Evolutionary conservation across 2,329 filamentous ascomycete species (phyloP).

Genomic region (Chrysoporthe cubensis): DNA sequence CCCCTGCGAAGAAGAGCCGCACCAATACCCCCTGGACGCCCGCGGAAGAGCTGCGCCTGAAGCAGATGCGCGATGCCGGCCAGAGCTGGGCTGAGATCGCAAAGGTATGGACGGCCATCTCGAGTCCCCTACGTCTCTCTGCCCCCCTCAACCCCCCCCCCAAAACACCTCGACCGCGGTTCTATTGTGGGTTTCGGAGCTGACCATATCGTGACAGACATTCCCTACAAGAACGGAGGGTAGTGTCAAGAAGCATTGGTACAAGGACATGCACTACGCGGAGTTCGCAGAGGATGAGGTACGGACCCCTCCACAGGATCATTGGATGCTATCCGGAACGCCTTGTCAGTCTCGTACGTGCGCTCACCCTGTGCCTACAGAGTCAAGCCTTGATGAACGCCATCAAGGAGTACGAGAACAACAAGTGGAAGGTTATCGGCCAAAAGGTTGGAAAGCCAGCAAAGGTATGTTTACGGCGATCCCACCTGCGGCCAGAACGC

Average conservation of each 20-base stretch:
- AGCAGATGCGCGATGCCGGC: conserved; percentile 90
- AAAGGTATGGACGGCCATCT: conserved; percentile 64
- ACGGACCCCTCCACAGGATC: conserved; percentile 37
- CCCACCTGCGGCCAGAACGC: conserved; percentile 72
- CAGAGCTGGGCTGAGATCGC: conserved; percentile 98
- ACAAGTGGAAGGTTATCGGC: conserved; percentile 98
- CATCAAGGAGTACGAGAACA: conserved; percentile 98
- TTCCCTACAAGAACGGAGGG: conserved; percentile 94
- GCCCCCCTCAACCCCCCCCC: no score
- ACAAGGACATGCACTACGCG: conserved; percentile 99
- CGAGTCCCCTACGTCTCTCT: neutral
- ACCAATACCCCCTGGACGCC: conserved; percentile 99
- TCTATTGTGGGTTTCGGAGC: neutral
- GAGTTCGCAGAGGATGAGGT: conserved; percentile 98
- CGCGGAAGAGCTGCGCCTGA: conserved; percentile 87
- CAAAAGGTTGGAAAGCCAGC: conserved; percentile 97
- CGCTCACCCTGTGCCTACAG: conserved; percentile 45
- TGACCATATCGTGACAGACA: conserved; percentile 58
- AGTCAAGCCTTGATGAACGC: conserved; percentile 82
- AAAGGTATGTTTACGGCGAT: conserved; percentile 63
- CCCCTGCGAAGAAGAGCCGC: conserved; percentile 83
- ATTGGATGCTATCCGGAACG: neutral
- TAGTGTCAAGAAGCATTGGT: conserved; percentile 99
- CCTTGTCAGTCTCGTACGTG: neutral
- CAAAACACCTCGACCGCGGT: no score